These are phyloP conservation scores for Fusarium aywerte DNA, from an alignment of 2,329 filamentous ascomycete species.

Conservation along the genomic window DNA sequence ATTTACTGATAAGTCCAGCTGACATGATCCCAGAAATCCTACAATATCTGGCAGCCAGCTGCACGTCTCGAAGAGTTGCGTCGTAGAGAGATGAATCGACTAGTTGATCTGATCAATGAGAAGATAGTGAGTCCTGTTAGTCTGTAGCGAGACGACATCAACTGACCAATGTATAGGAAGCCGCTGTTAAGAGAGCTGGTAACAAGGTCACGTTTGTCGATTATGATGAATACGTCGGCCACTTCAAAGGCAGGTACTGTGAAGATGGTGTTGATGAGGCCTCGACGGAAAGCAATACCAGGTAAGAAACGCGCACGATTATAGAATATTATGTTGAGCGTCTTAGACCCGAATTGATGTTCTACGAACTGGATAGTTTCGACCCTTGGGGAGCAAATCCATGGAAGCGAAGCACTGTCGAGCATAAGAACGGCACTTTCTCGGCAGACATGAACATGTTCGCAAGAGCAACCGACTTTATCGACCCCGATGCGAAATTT, in stretches of 20 bases:
- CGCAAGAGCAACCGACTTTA: not conserved
- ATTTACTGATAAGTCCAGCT: not conserved
- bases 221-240: slow-evolving; percentile 12
- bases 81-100: slow-evolving; percentile 3
- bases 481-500: not conserved
- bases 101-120: slow-evolving; percentile 14
- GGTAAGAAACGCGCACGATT: not conserved
- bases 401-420: slow-evolving; percentile 6
- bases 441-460: slow-evolving; percentile 1
- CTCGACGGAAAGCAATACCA: slow-evolving; percentile 4
- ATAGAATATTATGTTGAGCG: not conserved
- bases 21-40: not conserved
- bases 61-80: slow-evolving; percentile 3
- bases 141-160: not conserved
- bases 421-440: slow-evolving; percentile 5
- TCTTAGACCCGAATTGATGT: slow-evolving; percentile 7
- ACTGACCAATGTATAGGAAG: not conserved
- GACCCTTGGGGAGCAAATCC: slow-evolving; percentile 3
- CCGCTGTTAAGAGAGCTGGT: not conserved
- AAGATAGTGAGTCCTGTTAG: not conserved
- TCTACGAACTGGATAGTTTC: slow-evolving; percentile 9
- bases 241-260: slow-evolving; percentile 9
- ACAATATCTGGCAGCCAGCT: slow-evolving; percentile 5
- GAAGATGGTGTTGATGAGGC: slow-evolving; percentile 5
- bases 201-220: not conserved